Evolutionary conservation across 352 stramenopile species (phyloP).

Genomic region (Pythium brassicae): DNA sequence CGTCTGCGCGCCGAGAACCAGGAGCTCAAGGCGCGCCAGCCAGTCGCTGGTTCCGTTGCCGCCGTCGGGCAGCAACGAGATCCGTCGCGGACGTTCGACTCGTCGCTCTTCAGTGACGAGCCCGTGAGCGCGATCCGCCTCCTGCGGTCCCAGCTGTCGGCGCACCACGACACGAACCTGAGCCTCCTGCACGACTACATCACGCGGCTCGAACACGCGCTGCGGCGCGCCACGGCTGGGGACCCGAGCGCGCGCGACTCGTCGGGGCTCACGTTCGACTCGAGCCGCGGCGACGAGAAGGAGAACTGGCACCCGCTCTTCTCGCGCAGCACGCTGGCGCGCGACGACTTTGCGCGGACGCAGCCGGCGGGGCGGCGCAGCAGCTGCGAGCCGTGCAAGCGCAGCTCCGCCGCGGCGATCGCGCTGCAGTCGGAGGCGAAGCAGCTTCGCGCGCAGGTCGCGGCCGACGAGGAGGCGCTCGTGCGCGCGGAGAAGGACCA

Average conservation of each 20-base stretch:
- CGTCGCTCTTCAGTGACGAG: slow-evolving; percentile 30
- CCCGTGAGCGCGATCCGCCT: slow-evolving; percentile 35
- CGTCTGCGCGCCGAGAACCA: slow-evolving; percentile 54
- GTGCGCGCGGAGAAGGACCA: slow-evolving; percentile 39
- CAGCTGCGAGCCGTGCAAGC: slow-evolving; percentile 40
- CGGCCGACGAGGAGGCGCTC: slow-evolving; percentile 38
- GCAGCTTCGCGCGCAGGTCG: slow-evolving; percentile 33
- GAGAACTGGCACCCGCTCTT: slow-evolving; percentile 20
- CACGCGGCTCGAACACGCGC: slow-evolving; percentile 35
- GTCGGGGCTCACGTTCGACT: slow-evolving; percentile 36
- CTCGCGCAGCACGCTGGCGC: slow-evolving; percentile 17
- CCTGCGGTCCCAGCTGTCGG: slow-evolving; percentile 48
- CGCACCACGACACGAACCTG: slow-evolving; percentile 50
- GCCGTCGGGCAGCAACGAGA: not conserved
- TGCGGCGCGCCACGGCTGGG: slow-evolving; percentile 13
- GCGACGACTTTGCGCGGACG: slow-evolving; percentile 31
- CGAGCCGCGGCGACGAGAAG: slow-evolving; percentile 24
- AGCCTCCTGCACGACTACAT: slow-evolving; percentile 55
- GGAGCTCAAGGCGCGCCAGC: slow-evolving; percentile 20
- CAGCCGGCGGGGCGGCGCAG: slow-evolving; percentile 15
- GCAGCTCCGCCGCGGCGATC: slow-evolving; percentile 25
- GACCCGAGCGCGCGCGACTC: slow-evolving; percentile 16
- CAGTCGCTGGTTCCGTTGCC: slow-evolving; percentile 3
- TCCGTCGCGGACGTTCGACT: not conserved
- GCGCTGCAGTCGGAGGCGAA: slow-evolving; percentile 45